Evolutionary conservation across 345 rosid species (phyloP), one percentile per base, ranked within the genome.

Genomic region (Erysimum cheiranthoides): DNA sequence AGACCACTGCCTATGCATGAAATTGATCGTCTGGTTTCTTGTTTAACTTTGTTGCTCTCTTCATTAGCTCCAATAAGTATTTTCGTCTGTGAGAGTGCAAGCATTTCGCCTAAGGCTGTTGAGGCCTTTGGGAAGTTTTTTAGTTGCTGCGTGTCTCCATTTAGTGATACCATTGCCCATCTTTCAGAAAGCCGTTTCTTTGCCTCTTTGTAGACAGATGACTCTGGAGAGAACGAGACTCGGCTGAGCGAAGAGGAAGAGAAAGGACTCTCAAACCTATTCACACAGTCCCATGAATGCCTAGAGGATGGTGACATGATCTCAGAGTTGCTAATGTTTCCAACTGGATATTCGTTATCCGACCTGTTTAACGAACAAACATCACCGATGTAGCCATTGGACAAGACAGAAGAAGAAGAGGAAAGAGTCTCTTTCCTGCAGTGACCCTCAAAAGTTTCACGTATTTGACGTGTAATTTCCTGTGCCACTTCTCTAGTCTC

Each of bases 51-150:
- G 50, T 17, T 64, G 70, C 16, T 74, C 79, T 73, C 86, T 53
- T 79, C 89, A 61, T 81, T 86, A 56, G 77, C 66, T 71, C 53
- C 79, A 35, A 56, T 62, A 12, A 80, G 73, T 54, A 80, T 81
- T 80, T 80, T 89, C 4, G 81, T 60, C 78, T 88, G 92, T 49
- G 89, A 85, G 36, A 96, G 90, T 25, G 94, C 85, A 85, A 95
- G 99, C 98, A 96, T 93, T 80, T 93, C 98, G 6, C 99, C 98
- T 73, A 93, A 78, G 18, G 96, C 92, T 38, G 88, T 89, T 54
- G 97, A 93, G 80, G 88, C 85, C 80, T 82, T 86, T 65, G 82
- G 73, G 62, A 77, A 62, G 64, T 67, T 78, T 50, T 81, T 84
- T 34, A 76, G 90, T 64, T 86, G 89, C 28, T 77, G 86, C 60